Percentiles rank a stretch among this genome's conserved stretches.
Conservation (phyloP, 345 rosid species). For the Camelina sativa region DNA sequence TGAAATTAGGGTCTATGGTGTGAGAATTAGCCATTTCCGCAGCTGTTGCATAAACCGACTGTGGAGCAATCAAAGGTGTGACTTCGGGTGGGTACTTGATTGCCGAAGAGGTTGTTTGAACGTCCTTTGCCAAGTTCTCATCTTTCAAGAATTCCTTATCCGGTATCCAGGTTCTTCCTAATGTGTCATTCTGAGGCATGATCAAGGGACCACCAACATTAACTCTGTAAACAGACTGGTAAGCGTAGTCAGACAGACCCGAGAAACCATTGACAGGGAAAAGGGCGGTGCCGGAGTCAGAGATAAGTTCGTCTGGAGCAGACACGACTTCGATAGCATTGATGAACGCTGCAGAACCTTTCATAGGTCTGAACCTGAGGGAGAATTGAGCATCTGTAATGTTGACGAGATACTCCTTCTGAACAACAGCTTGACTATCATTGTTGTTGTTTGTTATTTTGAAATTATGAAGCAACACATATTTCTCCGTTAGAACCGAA, state of each 20-base stretch:
- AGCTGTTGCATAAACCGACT: slow-evolving; percentile 66
- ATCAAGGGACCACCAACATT: slow-evolving; percentile 78
- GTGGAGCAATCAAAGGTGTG: slow-evolving; percentile 72
- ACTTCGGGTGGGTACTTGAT: slow-evolving; percentile 55
- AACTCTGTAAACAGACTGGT: slow-evolving; percentile 65
- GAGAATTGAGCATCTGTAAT: slow-evolving; percentile 53
- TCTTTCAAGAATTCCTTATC: slow-evolving; percentile 60
- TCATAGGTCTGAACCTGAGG: slow-evolving; percentile 59
- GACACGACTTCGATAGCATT: slow-evolving; percentile 81
- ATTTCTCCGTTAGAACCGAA: slow-evolving; percentile 58
- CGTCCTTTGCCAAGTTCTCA: slow-evolving; percentile 45
- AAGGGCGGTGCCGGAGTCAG: slow-evolving; percentile 58
- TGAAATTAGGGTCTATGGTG: slow-evolving; percentile 56
- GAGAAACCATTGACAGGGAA: slow-evolving; percentile 52
- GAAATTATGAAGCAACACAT: slow-evolving; percentile 67
- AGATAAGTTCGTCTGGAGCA: slow-evolving; percentile 64
- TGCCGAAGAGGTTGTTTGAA: slow-evolving; percentile 46
- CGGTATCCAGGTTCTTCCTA: slow-evolving; percentile 61
- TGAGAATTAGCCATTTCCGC: slow-evolving; percentile 60
- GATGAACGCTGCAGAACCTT: slow-evolving; percentile 65
- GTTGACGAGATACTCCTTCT: slow-evolving; percentile 72
- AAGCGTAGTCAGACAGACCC: slow-evolving; percentile 55
- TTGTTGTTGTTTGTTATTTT: slow-evolving; percentile 46
- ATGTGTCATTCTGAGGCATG: slow-evolving; percentile 63
- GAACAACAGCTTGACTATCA: slow-evolving; percentile 41